A percentile compares a stretch with the other conserved stretches of the same genome.
Evolutionary conservation across 495 filamentous ascomycete species (phyloP).

Genomic region (Podospora comata): DNA sequence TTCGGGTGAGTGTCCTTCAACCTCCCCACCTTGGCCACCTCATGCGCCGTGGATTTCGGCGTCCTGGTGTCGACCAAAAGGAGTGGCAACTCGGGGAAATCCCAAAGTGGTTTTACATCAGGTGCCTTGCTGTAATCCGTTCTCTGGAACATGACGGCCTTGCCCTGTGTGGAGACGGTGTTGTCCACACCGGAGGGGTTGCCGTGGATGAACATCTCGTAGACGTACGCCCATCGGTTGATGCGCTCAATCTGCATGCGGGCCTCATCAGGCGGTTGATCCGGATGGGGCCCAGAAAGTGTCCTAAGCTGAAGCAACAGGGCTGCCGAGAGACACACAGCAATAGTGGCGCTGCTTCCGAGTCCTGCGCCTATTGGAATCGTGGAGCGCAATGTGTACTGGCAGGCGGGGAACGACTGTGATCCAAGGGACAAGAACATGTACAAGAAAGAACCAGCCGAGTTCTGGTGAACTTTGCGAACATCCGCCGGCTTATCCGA

Average conservation of each 20-base stretch:
- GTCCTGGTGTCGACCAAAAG: conserved; percentile 85
- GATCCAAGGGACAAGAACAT: conserved; percentile 85
- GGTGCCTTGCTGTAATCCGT: conserved; percentile 75
- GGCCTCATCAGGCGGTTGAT: conserved; percentile 78
- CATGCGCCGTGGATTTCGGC: conserved; percentile 71
- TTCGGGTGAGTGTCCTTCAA: conserved; percentile 66
- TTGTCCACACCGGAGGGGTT: conserved; percentile 97
- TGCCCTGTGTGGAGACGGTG: conserved; percentile 89
- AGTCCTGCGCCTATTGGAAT: conserved; percentile 91
- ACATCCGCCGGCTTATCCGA: conserved; percentile 56
- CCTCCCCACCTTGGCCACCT: conserved; percentile 80
- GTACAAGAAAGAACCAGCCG: conserved; percentile 85
- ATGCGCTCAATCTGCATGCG: conserved; percentile 85
- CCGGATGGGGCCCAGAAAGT: conserved; percentile 81
- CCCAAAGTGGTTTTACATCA: conserved; percentile 66
- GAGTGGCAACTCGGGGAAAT: conserved; percentile 86
- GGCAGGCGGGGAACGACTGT: conserved; percentile 68
- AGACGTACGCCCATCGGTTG: conserved; percentile 96
- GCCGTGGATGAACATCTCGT: conserved; percentile 94
- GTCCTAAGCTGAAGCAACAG: conserved; percentile 84
- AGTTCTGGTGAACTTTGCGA: conserved; percentile 74
- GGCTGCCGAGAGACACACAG: conserved; percentile 83
- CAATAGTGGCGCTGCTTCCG: conserved; percentile 88
- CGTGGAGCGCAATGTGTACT: conserved; percentile 89
- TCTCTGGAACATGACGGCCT: conserved; percentile 86